Conservation (phyloP, 495 filamentous ascomycete genomes). For the Penicillium atrosanguineum region DNA sequence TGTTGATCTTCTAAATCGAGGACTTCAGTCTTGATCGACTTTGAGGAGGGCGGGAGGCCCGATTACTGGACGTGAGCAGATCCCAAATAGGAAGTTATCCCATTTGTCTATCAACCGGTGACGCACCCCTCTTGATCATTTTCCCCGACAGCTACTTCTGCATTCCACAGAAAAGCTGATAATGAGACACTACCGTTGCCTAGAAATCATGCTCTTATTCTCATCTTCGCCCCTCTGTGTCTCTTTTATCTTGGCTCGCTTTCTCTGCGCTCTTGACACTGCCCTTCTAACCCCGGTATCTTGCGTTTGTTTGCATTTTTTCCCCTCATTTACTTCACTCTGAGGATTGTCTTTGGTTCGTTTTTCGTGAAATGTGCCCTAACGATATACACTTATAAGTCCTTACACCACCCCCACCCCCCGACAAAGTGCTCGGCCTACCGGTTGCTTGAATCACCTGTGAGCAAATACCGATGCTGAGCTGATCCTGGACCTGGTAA, state of each 20-base stretch:
- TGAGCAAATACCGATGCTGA: slow-evolving; percentile 3
- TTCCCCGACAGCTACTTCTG: background rate
- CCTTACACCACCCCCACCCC: too few species aligned
- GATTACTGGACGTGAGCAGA: slow-evolving; percentile 9
- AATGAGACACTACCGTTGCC: slow-evolving; percentile 1
- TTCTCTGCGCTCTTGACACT: background rate
- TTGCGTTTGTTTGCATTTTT: background rate
- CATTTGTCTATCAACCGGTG: slow-evolving; percentile 14
- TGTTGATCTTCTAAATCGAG: slow-evolving; percentile 7
- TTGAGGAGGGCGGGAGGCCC: background rate
- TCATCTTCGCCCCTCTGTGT: slow-evolving; percentile 1
- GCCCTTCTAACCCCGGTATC: background rate
- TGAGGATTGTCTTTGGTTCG: background rate
- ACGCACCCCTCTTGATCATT: slow-evolving; percentile 8
- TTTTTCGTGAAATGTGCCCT: background rate
- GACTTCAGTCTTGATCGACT: background rate
- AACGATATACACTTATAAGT: background rate
- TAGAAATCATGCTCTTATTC: slow-evolving; percentile 16
- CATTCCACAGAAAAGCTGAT: background rate
- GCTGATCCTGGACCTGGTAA: slow-evolving; percentile 8
- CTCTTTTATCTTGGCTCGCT: background rate
- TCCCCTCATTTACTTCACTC: too few species aligned
- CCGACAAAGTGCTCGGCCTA: background rate
- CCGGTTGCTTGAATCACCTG: background rate
- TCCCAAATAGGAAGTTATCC: slow-evolving; percentile 13